Percentiles rank a stretch among this genome's conserved stretches.
Evolutionary conservation across 495 filamentous ascomycete genomes (phyloP).

Genomic region (Podospora bellae-mahoneyi): DNA sequence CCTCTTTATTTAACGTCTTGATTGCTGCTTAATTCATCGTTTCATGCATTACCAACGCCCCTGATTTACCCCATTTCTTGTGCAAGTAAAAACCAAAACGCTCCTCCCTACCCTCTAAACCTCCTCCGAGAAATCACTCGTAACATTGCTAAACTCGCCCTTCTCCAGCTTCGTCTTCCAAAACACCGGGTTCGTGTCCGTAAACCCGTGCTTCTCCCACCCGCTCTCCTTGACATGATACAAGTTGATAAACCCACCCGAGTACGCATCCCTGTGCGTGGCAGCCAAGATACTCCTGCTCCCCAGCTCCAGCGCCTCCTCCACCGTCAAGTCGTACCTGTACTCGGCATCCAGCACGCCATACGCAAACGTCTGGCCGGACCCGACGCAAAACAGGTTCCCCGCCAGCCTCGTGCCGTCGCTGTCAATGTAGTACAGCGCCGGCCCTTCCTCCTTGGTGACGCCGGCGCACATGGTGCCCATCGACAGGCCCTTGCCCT

Average conservation of each 20-base stretch:
- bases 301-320: constrained; percentile 88
- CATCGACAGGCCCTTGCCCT: constrained; percentile 96
- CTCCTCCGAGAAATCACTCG: constrained; percentile 61
- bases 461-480: constrained; percentile 99
- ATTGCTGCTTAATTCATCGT: not conserved
- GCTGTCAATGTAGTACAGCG: constrained; percentile 98
- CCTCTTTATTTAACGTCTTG: not conserved
- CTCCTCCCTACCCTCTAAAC: constrained; percentile 4
- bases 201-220: constrained; percentile 98
- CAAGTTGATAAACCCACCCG: constrained; percentile 95
- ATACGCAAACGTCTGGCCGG: constrained; percentile 97
- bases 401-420: constrained; percentile 91
- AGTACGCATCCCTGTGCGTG: constrained; percentile 95
- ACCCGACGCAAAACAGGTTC: constrained; percentile 97
- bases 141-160: constrained; percentile 97
- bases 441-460: constrained; percentile 91
- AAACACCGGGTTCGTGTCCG: constrained; percentile 92
- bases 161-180: constrained; percentile 98
- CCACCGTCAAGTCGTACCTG: constrained; percentile 74
- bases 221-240: constrained; percentile 98
- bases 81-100: not conserved
- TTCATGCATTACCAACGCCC: not conserved
- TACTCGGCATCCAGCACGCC: constrained; percentile 97
- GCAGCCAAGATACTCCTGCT: constrained; percentile 91
- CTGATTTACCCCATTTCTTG: not conserved